Evolutionary conservation across 2,329 filamentous ascomycete species (phyloP), one percentile per base, ranked within the genome.

Genomic region (Phaeomoniella chlamydospora): DNA sequence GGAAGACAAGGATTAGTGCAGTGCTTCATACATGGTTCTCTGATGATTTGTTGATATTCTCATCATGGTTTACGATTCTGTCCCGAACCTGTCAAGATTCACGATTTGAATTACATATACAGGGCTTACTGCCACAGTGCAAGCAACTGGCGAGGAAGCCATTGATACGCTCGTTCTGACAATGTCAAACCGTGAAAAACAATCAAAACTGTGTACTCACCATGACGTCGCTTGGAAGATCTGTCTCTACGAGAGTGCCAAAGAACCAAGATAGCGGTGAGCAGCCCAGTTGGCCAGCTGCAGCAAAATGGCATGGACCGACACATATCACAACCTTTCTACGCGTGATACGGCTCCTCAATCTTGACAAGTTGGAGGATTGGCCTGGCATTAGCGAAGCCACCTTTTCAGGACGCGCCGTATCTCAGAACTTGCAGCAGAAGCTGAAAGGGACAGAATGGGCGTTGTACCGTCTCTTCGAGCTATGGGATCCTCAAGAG

Each of bases 401-500:
- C 34, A 81, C 80, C 2, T 84, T 96, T 51, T 72, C 74, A 3
- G 64, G 68, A 3, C 76, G 68, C 39, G 72, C 82, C 48, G 70
- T 69, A 0, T 68, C 70, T 33, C 76, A 79, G 43, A 81, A 81
- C 36, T 80, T 88, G 56, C 90, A 88, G 59, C 80, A 79, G 55
- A 74, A 88, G 36, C 77, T 93, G 26, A 76, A 82, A 47, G 75
- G 75, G 40, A 74, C 87, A 26, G 90, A 98, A 62, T 96, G 88
- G 85, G 75, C 80, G 1, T 64, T 96, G n/a, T 94, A 81, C 56
- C 78, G 83, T 35, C 69, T 98, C 11, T 94, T 94, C 55, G 67
- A 71, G 26, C 61, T 92, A 3, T 94, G 85, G 80, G 82, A 94
- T 51, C 71, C 74, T 0, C 72, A 79, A 9, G 80, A 83, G 48